Evolutionary conservation across 163 green algal species (phyloP), one percentile per base, ranked within the genome.

Genomic region (Scenedesmus sp.): DNA sequence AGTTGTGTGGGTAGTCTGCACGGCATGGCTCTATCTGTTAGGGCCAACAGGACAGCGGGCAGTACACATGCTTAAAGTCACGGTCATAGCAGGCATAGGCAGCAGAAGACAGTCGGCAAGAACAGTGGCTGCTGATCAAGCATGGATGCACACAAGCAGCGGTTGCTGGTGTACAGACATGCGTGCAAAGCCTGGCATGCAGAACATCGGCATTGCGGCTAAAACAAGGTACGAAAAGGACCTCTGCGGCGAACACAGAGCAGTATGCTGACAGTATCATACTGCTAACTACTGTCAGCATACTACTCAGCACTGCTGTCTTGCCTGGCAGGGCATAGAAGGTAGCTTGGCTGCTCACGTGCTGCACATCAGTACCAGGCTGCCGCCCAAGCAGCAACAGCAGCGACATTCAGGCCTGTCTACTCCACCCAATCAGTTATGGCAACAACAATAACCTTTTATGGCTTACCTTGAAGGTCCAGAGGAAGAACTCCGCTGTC

Each of bases 1-100:
- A 91, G 34, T 91, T 91, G 87, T 91, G 87, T 10, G 87, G 23
- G 52, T 91, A 91, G 9, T 73, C 23, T 13, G 87, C 87, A 7
- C 26, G 54, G 13, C 87, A 91, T 55, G 87, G 74, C 5, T 34
- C 60, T 15, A 91, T 87, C 87, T 91, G 87, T 26, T 18, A 6
- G 20, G 4, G 52, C 54, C 82, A 67, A 67, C 82, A 34, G 3
- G 7, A 73, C 82, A 87, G 70, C 70, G 12, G 5, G 70, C 70
- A 64, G 9, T 0, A 64, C 70, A 13, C 34, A 46, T 46, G 34
- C 34, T 46, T 46, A 46, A 46, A 46, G 34, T 46, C 34, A 46
- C 34, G 0, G 34, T 46, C 34, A 46, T 46, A 46, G 34, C 34
- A 46, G 34, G 34, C 34, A 46, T 46, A 46, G 34, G 34, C 34